Evolutionary conservation across 257 asterid species (phyloP), one percentile per base, ranked within the genome.

Genomic region (Striga asiatica): DNA sequence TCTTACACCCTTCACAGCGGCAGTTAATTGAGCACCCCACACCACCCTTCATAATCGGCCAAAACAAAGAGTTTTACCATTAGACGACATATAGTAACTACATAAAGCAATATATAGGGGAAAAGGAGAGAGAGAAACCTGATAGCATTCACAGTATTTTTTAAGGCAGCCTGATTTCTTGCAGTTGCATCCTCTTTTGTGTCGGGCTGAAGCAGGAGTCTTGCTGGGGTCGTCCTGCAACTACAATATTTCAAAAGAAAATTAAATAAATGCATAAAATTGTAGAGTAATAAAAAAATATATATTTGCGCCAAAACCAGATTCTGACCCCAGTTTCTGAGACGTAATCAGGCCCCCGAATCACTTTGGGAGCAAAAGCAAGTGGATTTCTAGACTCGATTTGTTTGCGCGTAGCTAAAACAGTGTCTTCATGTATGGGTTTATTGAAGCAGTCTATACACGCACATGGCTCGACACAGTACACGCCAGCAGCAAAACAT

Each of bases 161-260:
- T 91, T 91, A 56, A 91, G 76, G 78, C 98, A 91, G 16, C 92
- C 93, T 0, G 98, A 91, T 63, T 91, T 91, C 48, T 87, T 91
- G 89, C 98, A 91, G 81, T 91, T 91, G 81, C 98, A 91, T 68
- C 98, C 98, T 76, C 98, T 64, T 67, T 91, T 91, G 65, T 91
- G 98, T 45, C 98, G 89, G 45, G 98, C 97, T 45, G 98, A 91
- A 69, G 95, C 96, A 35, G 98, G 98, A 25, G 98, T 91, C 66
- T 82, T 80, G 74, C 78, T 84, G 47, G 82, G 76, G 70, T 84
- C 92, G 7, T 81, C 92, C 94, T 84, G 73, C 65, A 66, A 58
- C 5, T 12, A 19, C 25, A 61, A 27, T 6, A 32, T 16, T 34
- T 19, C 19, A 53, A 54, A 42, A 58, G 50, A 46, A 55, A 11